A percentile compares a stretch with the other conserved stretches of the same genome.
Evolutionary conservation across 768 basidiomycete genomes (phyloP).

Genomic region (Suillus occidentalis): DNA sequence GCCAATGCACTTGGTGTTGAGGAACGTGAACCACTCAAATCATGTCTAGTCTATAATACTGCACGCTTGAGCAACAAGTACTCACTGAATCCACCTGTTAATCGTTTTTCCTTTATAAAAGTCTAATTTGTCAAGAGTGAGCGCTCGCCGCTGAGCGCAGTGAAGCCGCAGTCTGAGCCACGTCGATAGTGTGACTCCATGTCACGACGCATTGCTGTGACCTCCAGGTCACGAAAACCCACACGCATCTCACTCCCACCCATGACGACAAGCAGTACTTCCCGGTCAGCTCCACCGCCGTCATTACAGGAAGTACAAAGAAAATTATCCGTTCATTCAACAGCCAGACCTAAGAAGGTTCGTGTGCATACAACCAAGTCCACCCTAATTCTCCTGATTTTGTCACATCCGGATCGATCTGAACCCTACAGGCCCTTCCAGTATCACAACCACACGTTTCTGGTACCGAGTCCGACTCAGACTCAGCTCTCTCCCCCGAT

Average conservation of each 20-base stretch:
- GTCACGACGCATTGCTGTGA: slow-evolving; percentile 8
- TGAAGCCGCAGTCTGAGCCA: background rate
- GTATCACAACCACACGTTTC: slow-evolving; percentile 45
- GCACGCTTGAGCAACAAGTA: background rate
- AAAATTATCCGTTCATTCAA: slow-evolving; percentile 78
- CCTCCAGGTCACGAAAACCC: slow-evolving; percentile 11
- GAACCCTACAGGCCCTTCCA: slow-evolving; percentile 29
- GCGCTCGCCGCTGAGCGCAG: background rate
- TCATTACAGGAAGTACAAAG: slow-evolving; percentile 85
- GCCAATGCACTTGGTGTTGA: background rate
- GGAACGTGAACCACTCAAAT: background rate
- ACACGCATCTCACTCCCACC: slow-evolving; percentile 19
- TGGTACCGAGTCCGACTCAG: slow-evolving; percentile 86
- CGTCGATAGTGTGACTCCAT: slow-evolving; percentile 1
- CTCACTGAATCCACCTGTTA: background rate
- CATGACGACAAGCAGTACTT: slow-evolving; percentile 16
- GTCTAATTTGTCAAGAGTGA: background rate
- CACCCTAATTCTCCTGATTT: background rate
- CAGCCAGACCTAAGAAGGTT: slow-evolving; percentile 53
- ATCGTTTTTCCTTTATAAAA: background rate
- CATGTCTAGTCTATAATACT: background rate
- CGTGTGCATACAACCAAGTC: slow-evolving; percentile 9
- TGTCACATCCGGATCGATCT: slow-evolving; percentile 17
- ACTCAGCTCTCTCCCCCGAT: slow-evolving; percentile 65
- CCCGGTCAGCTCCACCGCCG: slow-evolving; percentile 53